These are phyloP conservation scores for Phalaenopsis equestris DNA, from an alignment of 106 monocot species.

Conservation along the genomic window DNA sequence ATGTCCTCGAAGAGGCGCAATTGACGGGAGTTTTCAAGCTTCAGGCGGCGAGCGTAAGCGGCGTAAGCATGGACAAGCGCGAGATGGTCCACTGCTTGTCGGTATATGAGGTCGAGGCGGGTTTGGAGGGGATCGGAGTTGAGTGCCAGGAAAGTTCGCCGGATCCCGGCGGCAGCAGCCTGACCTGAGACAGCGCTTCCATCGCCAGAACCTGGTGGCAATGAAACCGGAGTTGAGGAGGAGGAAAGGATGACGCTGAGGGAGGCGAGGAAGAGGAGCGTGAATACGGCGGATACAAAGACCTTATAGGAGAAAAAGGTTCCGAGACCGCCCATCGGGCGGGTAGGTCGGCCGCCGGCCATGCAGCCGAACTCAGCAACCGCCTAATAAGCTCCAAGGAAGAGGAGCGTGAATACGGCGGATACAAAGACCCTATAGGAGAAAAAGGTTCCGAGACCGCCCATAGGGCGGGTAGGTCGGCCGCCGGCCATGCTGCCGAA, in stretches of 20 bases:
- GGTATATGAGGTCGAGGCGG: slow-evolving; percentile 49
- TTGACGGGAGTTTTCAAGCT: slow-evolving; percentile 55
- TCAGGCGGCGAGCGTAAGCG: slow-evolving; percentile 61
- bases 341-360: slow-evolving; percentile 32
- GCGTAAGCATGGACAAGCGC: slow-evolving; percentile 76
- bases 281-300: slow-evolving; percentile 27
- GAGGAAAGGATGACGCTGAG: slow-evolving; percentile 20
- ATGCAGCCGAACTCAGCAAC: neutral
- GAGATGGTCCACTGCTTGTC: slow-evolving; percentile 68
- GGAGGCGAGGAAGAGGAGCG: slow-evolving; percentile 38
- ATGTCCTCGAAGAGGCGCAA: slow-evolving; percentile 43
- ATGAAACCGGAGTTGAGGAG: neutral
- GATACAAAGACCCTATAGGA: slow-evolving; percentile 27
- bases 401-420: slow-evolving; percentile 31
- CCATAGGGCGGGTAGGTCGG: slow-evolving; percentile 18
- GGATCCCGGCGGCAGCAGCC: neutral
- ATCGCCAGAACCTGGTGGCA: neutral
- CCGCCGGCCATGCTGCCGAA: slow-evolving; percentile 28
- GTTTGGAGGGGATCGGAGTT: slow-evolving; percentile 36
- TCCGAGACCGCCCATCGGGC: slow-evolving; percentile 17
- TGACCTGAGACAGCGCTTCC: neutral
- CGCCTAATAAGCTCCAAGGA: slow-evolving; percentile 10
- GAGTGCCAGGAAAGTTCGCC: slow-evolving; percentile 31
- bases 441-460: slow-evolving; percentile 18
- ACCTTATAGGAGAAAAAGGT: slow-evolving; percentile 18